Evolutionary conservation across 208 protist species (phyloP).

Genomic region (Crithidia expoeki): DNA sequence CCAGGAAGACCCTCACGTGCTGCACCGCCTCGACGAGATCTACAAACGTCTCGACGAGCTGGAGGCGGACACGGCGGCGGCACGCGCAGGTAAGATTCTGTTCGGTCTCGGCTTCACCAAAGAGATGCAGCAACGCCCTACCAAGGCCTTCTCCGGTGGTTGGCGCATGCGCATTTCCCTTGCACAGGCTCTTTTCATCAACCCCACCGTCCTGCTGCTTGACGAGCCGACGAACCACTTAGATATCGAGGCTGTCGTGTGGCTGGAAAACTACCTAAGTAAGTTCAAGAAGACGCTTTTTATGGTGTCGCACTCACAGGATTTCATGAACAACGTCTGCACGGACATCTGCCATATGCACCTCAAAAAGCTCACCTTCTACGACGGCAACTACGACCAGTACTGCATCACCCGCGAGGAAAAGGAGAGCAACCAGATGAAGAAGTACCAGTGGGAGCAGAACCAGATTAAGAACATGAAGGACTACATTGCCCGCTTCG

Average conservation of each 20-base stretch:
- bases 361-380: slow-evolving; percentile 88
- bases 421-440: slow-evolving; percentile 96
- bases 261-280: slow-evolving; percentile 96
- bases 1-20: slow-evolving; percentile 80
- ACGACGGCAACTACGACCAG: slow-evolving; percentile 96
- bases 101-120: slow-evolving; percentile 95
- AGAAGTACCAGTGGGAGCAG: slow-evolving; percentile 96
- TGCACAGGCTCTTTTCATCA: slow-evolving; percentile 95
- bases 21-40: slow-evolving; percentile 83
- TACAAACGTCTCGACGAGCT: slow-evolving; percentile 94
- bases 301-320: slow-evolving; percentile 96
- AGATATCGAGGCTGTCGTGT: slow-evolving; percentile 96
- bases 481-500: slow-evolving; percentile 96
- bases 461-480: slow-evolving; percentile 97
- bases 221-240: slow-evolving; percentile 98
- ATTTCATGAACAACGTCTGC: slow-evolving; percentile 98
- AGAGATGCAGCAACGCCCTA: slow-evolving; percentile 83
- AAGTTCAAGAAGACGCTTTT: slow-evolving; percentile 95
- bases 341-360: slow-evolving; percentile 96
- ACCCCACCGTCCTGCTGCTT: slow-evolving; percentile 94
- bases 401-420: slow-evolving; percentile 94
- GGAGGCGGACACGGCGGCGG: slow-evolving; percentile 88
- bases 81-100: slow-evolving; percentile 91
- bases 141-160: slow-evolving; percentile 93
- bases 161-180: slow-evolving; percentile 98